Percentiles rank a stretch among this genome's conserved stretches.
Conservation (phyloP, 345 rosid species). For the Capsella bursapastoris region DNA sequence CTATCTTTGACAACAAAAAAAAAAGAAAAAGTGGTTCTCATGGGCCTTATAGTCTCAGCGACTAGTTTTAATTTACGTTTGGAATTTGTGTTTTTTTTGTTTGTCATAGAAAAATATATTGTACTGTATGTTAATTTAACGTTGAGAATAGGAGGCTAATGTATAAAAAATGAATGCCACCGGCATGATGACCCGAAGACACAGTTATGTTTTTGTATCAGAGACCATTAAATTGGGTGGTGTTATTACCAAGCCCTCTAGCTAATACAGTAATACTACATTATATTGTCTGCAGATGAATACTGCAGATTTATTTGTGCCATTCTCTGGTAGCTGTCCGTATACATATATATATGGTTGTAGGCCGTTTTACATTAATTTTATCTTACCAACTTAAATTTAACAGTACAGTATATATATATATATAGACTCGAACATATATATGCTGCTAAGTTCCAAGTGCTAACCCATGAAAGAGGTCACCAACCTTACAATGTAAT, state of each 20-base stretch:
- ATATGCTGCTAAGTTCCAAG: no score
- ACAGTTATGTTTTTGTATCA: not conserved
- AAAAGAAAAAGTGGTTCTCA: not conserved
- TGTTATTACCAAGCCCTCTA: not conserved
- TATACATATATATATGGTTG: no score
- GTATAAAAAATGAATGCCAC: not conserved
- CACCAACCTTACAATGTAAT: no score
- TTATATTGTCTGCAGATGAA: not conserved
- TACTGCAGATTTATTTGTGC: not conserved
- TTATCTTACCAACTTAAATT: no score
- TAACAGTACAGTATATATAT: no score
- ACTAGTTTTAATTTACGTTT: not conserved
- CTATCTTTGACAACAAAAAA: not conserved
- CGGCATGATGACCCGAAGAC: not conserved
- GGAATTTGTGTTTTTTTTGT: not conserved
- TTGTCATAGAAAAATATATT: no score
- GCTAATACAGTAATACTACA: not conserved
- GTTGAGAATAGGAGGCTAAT: not conserved
- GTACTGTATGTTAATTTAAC: no score
- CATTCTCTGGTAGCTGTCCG: not conserved
- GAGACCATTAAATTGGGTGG: not conserved
- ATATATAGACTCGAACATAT: no score
- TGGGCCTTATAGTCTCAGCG: not conserved
- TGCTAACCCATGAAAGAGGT: no score
- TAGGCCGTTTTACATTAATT: no score